Base-by-base conservation (phyloP, 2,329 filamentous ascomycete species). In the Penicillium olsonii region DNA sequence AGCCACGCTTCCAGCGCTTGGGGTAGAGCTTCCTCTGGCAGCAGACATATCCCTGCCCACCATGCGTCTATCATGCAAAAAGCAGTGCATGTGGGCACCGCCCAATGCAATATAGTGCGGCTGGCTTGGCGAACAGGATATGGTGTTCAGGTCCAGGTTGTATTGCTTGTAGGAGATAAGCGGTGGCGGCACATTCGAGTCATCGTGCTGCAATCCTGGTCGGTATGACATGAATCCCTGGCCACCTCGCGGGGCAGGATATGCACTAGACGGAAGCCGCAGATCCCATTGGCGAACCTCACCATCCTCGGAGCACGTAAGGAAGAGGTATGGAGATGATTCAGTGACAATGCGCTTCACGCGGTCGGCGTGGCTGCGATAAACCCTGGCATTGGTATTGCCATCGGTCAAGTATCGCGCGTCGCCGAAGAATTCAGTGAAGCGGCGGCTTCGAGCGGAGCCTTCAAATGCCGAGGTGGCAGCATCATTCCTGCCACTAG, bases 321-420 rank as follows among this genome's bases (percentile, higher is more conserved):
- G 67, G 61, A 87, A 87, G n/a, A 85, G 75, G 64, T 84, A 76
- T 0, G 84, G 85, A 3, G 82, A 87, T 5, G 82, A 83, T 61
- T 87, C 84, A 0, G 84, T 87, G 27, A 87, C 83, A 40, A 87
- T 86, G 27, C 84, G 76, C 70, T 87, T 87, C 24, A 84, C 85
- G 10, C 84, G 77, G 61, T 87, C 84, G 7, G 77, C 77, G 63
- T 87, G 84, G 50, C 80, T 85, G 48, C 78, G 74, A 65, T 86
- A 87, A 6, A 85, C 78, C 52, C 83, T 78, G 42, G 78, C 75
- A 57, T 85, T 84, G 22, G 83, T 84, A 55, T 84, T 81, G 9
- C 71, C 75, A 55, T 82, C 78, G 39, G 73, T 81, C 44, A 86
- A 63, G 55, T 81, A 82, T 44, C 73, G 72, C 17, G 81, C 71